phyloP scores from a whole-genome alignment of 169 alveolate species.

The Eimeria necatrix region DNA sequence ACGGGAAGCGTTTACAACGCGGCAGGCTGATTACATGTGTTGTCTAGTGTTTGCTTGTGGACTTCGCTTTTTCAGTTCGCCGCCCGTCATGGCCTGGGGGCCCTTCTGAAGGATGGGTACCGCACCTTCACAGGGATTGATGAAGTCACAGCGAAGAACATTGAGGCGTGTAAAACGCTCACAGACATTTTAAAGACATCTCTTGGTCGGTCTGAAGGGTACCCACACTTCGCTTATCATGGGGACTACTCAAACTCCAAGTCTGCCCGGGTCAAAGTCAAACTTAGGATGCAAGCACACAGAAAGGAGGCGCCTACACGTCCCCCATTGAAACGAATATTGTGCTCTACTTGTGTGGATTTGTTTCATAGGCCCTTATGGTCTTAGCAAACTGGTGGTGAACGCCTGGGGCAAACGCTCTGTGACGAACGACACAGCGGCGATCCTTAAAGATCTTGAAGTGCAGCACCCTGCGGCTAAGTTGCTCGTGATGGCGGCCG shows the following conservation, averaged over 20 bases:
- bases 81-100: conserved; percentile 80
- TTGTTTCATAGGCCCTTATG: conserved; percentile 58
- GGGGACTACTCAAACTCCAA: too few species aligned
- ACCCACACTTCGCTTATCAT: too few species aligned
- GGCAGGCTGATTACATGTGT: not conserved
- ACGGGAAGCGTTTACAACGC: not conserved
- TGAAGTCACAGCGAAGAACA: conserved; percentile 94
- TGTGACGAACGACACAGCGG: conserved; percentile 94
- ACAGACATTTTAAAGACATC: conserved; percentile 95
- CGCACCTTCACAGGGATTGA: conserved; percentile 95
- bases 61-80: conserved; percentile 68
- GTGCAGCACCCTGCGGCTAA: conserved; percentile 99
- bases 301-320: too few species aligned
- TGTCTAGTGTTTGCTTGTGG: not conserved
- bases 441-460: conserved; percentile 98
- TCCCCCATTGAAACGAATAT: not conserved
- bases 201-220: too few species aligned
- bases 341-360: not conserved
- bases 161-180: conserved; percentile 95
- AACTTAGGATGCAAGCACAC: too few species aligned
- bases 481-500: conserved; percentile 98
- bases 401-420: conserved; percentile 96
- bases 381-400: conserved; percentile 96
- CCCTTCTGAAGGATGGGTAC: conserved; percentile 88
- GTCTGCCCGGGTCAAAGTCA: too few species aligned